phyloP scores from a whole-genome alignment of 1,284 basidiomycete genomes.

The Trichosporon sp. region DNA sequence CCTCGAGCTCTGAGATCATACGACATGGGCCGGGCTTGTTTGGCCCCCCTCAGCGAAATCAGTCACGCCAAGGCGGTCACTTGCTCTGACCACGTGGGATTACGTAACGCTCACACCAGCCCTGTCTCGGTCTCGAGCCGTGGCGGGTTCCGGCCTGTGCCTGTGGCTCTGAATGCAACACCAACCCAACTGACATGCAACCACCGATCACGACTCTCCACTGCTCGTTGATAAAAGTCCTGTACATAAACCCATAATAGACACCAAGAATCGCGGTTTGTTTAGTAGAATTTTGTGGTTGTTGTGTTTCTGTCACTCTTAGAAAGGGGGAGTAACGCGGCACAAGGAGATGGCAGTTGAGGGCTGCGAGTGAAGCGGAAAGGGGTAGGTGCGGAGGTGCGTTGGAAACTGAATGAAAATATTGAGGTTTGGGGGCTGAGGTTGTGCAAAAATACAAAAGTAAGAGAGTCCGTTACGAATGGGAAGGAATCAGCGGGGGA shows the following conservation, averaged over 20 bases:
- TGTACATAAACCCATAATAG: slow-evolving; percentile 13
- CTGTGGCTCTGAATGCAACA: neutral
- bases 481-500: neutral
- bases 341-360: neutral
- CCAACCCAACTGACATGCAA: neutral
- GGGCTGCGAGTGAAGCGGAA: no score
- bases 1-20: no score
- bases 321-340: neutral
- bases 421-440: neutral
- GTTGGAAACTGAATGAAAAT: neutral
- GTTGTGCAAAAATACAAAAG: neutral
- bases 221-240: neutral
- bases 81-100: neutral
- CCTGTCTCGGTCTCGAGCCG: no score
- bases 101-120: neutral
- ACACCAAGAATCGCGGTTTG: neutral
- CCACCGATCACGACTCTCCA: neutral
- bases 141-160: neutral
- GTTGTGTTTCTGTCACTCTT: neutral
- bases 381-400: no score
- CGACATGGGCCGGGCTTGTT: neutral
- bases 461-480: neutral
- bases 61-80: neutral
- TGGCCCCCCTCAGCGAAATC: neutral
- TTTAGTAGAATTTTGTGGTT: neutral